Conservation (phyloP, 2,329 filamentous ascomycete genomes). For the Aspergillus ruber region DNA sequence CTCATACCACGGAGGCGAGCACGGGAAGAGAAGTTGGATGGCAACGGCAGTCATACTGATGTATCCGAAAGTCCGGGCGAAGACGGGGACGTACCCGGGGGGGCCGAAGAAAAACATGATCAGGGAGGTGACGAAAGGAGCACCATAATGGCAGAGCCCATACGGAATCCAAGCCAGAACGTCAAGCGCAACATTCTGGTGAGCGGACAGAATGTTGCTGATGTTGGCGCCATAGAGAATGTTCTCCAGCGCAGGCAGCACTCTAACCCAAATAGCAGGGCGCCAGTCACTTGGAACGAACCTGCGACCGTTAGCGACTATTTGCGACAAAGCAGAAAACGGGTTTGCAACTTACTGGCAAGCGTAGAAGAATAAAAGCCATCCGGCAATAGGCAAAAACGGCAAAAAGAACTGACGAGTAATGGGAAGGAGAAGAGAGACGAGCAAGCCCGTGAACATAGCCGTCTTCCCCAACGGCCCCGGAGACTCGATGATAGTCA, state of each 20-base stretch:
- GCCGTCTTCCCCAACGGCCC: slow-evolving; percentile 73
- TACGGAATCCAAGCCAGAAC: slow-evolving; percentile 91
- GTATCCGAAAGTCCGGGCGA: slow-evolving; percentile 83
- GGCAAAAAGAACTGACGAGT: slow-evolving; percentile 89
- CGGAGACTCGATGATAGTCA: slow-evolving; percentile 71
- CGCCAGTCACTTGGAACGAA: slow-evolving; percentile 86
- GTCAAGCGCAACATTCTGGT: slow-evolving; percentile 77
- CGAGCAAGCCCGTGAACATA: slow-evolving; percentile 59
- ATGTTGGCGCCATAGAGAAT: slow-evolving; percentile 93
- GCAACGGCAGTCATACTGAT: slow-evolving; percentile 83
- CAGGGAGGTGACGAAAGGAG: slow-evolving; percentile 69
- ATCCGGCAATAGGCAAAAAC: slow-evolving; percentile 75
- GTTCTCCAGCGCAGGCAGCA: slow-evolving; percentile 89
- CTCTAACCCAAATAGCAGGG: slow-evolving; percentile 90
- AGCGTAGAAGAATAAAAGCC: slow-evolving; percentile 85
- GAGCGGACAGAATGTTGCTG: slow-evolving; percentile 88
- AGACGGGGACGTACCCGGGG: slow-evolving; percentile 76
- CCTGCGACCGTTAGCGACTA: slow-evolving; percentile 42
- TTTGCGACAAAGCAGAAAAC: neutral
- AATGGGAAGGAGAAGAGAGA: slow-evolving; percentile 70
- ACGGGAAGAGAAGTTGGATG: slow-evolving; percentile 85
- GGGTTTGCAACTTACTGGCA: slow-evolving; percentile 64
- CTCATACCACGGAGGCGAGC: slow-evolving; percentile 95
- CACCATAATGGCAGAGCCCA: slow-evolving; percentile 82
- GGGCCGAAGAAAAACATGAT: slow-evolving; percentile 85